Evolutionary conservation across 306 rosid species (phyloP).

Genomic region (Citrullus amarus): DNA sequence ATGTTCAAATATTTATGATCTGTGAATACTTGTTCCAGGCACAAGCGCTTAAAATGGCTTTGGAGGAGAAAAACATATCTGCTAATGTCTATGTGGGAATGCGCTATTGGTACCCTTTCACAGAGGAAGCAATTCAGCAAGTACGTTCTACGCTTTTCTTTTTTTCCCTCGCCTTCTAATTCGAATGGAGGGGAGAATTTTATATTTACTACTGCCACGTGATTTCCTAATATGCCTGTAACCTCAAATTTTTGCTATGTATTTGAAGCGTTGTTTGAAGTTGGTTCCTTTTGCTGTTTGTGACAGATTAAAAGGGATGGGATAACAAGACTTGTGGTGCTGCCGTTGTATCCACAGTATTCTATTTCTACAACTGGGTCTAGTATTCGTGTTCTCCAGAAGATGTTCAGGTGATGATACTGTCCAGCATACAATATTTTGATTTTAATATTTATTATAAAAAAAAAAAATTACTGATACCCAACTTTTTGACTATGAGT

Average conservation of each 20-base stretch:
- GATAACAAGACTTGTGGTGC: slow-evolving; percentile 90
- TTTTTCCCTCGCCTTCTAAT: not conserved
- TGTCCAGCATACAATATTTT: not conserved
- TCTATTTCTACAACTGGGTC: slow-evolving; percentile 99
- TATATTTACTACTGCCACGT: not conserved
- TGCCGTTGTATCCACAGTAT: slow-evolving; percentile 93
- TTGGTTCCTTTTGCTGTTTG: not conserved
- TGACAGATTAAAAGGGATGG: slow-evolving; percentile 73
- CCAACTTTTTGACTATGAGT: slow-evolving; percentile 16
- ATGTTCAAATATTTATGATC: slow-evolving; percentile 3
- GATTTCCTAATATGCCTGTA: not conserved
- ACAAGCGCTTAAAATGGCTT: slow-evolving; percentile 64
- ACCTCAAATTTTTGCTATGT: not conserved
- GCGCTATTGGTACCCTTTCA: slow-evolving; percentile 99
- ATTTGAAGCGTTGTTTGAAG: not conserved
- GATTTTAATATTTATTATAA: not conserved
- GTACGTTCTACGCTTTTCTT: slow-evolving; percentile 30
- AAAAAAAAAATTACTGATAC: not conserved
- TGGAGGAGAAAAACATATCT: slow-evolving; percentile 65
- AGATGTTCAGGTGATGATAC: slow-evolving; percentile 50
- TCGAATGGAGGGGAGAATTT: not conserved
- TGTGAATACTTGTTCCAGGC: slow-evolving; percentile 43
- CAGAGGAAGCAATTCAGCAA: slow-evolving; percentile 92
- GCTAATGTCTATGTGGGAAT: slow-evolving; percentile 82
- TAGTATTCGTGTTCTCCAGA: slow-evolving; percentile 72